Conservation (phyloP, 768 basidiomycete species). For the Clathrus columnatus region DNA sequence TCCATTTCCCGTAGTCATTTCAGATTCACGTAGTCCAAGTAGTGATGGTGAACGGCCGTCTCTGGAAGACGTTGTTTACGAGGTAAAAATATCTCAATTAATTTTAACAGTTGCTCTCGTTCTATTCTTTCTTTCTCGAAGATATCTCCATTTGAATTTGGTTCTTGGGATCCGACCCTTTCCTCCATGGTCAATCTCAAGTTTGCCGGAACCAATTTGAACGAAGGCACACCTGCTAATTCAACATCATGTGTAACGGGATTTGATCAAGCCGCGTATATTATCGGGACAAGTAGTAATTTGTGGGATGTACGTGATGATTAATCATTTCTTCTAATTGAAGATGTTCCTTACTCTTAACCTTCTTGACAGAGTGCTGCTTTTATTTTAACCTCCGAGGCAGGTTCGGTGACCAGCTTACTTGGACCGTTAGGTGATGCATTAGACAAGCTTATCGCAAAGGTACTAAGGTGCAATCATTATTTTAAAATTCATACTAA, state of each 20-base stretch:
- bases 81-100: constrained; percentile 31
- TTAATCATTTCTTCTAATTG: not conserved
- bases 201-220: constrained; percentile 56
- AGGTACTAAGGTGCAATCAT: not conserved
- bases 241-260: constrained; percentile 56
- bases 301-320: constrained; percentile 46
- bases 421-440: constrained; percentile 15
- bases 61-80: constrained; percentile 44
- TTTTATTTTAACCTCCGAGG: not conserved
- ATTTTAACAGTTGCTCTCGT: not conserved
- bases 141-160: constrained; percentile 58
- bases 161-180: constrained; percentile 64
- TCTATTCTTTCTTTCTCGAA: constrained; percentile 17
- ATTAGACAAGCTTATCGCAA: not conserved
- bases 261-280: constrained; percentile 66
- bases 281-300: constrained; percentile 69
- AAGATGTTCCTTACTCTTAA: not conserved
- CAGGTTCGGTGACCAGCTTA: not conserved
- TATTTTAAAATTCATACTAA: not conserved
- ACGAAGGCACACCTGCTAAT: constrained; percentile 46
- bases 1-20: constrained; percentile 62
- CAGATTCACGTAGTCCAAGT: constrained; percentile 40
- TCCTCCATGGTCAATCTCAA: constrained; percentile 61
- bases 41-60: constrained; percentile 19
- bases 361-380: too few species aligned